phyloP scores from a whole-genome alignment of 1,139 yeast species.

The Suhomyces bolitotheri region DNA sequence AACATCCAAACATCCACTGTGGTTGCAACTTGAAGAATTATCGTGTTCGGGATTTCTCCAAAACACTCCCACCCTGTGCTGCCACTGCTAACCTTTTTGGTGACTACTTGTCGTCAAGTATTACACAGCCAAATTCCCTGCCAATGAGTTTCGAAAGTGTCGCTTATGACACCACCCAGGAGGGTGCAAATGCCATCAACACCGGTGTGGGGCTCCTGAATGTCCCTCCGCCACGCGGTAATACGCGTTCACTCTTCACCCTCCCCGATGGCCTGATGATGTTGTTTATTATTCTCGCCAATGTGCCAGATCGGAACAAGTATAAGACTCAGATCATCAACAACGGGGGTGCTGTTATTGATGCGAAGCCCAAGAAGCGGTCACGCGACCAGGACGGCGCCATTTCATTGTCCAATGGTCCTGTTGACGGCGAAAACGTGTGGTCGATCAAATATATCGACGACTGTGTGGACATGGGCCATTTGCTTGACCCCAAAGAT shows the following conservation, averaged over 20 bases:
- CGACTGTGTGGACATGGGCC: constrained; percentile 14
- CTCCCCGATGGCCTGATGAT: constrained; percentile 18
- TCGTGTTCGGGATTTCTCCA: too few relatives aligned
- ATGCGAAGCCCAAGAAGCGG: constrained; percentile 18
- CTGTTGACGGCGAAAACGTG: constrained; percentile 14
- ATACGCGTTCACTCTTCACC: constrained; percentile 10
- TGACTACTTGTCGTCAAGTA: constrained; percentile 3
- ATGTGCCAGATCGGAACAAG: constrained; percentile 24
- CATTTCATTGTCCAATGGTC: constrained; percentile 13
- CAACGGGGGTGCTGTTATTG: constrained; percentile 37
- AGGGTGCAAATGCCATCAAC: constrained; percentile 5
- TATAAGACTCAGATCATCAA: constrained; percentile 24
- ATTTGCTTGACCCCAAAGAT: constrained; percentile 10
- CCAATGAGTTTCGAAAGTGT: constrained; percentile 15
- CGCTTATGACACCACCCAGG: constrained; percentile 11
- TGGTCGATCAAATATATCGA: constrained; percentile 15
- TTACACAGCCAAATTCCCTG: not conserved
- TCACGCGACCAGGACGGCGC: constrained; percentile 7
- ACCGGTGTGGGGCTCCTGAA: not conserved
- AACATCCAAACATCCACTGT: constrained; percentile 14
- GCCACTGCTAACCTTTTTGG: too few relatives aligned
- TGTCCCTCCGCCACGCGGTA: not conserved
- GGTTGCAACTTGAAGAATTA: not conserved
- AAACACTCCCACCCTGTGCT: too few relatives aligned
- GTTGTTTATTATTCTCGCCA: constrained; percentile 25